Percentiles rank a stretch among this genome's conserved stretches.
These are phyloP conservation scores for Emmonsia crescens DNA, from an alignment of 2,329 filamentous ascomycete species.

Conservation along the genomic window DNA sequence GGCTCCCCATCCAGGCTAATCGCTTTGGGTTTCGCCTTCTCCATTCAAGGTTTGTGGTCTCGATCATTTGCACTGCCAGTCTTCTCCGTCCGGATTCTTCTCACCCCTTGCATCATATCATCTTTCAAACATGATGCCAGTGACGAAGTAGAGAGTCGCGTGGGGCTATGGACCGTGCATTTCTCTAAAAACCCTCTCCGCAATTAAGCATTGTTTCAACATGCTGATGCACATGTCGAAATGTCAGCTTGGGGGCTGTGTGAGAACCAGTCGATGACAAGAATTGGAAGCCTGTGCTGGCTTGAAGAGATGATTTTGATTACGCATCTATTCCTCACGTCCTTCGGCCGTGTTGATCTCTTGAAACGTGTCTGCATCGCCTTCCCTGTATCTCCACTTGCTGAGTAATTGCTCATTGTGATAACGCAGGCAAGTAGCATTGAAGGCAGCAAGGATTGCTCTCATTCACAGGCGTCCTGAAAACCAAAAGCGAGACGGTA, in stretches of 20 bases:
- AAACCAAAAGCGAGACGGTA: not conserved
- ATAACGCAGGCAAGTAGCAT: not conserved
- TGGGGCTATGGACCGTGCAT: not conserved
- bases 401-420: not conserved
- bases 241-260: not conserved
- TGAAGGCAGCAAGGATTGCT: not conserved
- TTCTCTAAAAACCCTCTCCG: not conserved
- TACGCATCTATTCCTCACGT: not conserved
- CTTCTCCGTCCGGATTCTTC: too few species aligned
- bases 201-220: not conserved
- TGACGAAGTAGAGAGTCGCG: not conserved
- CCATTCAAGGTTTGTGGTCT: not conserved
- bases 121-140: not conserved
- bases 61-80: not conserved
- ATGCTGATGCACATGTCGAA: not conserved
- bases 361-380: not conserved
- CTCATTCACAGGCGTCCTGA: not conserved
- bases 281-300: not conserved
- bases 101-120: not conserved
- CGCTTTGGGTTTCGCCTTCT: not conserved
- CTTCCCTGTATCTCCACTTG: not conserved
- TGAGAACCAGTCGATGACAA: not conserved
- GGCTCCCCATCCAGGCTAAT: not conserved
- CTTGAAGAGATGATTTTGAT: not conserved
- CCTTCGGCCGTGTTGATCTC: not conserved